Conservation (phyloP, 768 basidiomycete genomes). For the Tremella fuciformis region DNA sequence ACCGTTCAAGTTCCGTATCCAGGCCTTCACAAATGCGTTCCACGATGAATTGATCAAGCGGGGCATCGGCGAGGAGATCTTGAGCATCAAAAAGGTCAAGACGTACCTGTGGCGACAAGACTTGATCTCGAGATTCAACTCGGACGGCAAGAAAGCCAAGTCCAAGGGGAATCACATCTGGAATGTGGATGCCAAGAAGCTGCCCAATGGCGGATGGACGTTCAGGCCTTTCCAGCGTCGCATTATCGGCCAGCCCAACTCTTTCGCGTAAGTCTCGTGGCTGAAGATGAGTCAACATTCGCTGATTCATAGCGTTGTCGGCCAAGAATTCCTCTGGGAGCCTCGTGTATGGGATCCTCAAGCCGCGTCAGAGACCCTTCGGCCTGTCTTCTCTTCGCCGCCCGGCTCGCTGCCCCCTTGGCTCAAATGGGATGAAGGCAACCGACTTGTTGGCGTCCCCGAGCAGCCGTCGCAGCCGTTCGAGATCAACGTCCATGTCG, state of each 20-base stretch:
- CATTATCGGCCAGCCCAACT: conserved; percentile 76
- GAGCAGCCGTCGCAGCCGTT: conserved; percentile 71
- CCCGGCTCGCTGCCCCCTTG: conserved; percentile 67
- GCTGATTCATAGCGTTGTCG: conserved; percentile 34
- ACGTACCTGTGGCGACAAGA: conserved; percentile 88
- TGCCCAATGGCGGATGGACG: conserved; percentile 64
- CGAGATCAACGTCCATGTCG: conserved; percentile 58
- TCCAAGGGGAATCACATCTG: conserved; percentile 99
- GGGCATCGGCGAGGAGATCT: conserved; percentile 88
- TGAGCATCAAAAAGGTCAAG: conserved; percentile 95
- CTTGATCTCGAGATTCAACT: conserved; percentile 94
- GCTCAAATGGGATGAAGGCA: conserved; percentile 78
- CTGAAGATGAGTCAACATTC: not conserved
- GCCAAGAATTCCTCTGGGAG: conserved; percentile 77
- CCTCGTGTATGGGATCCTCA: conserved; percentile 98
- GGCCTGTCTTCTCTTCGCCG: conserved; percentile 76
- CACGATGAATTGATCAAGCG: conserved; percentile 74
- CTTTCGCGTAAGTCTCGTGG: conserved; percentile 59
- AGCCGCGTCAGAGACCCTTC: conserved; percentile 72
- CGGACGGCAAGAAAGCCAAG: conserved; percentile 98
- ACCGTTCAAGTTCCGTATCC: conserved; percentile 98
- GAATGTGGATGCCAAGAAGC: conserved; percentile 94
- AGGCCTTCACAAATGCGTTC: conserved; percentile 94
- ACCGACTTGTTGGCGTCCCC: conserved; percentile 71
- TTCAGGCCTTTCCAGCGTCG: conserved; percentile 86